phyloP scores from a whole-genome alignment of 1,139 yeast species.

The Scheffersomyces stambukii region DNA sequence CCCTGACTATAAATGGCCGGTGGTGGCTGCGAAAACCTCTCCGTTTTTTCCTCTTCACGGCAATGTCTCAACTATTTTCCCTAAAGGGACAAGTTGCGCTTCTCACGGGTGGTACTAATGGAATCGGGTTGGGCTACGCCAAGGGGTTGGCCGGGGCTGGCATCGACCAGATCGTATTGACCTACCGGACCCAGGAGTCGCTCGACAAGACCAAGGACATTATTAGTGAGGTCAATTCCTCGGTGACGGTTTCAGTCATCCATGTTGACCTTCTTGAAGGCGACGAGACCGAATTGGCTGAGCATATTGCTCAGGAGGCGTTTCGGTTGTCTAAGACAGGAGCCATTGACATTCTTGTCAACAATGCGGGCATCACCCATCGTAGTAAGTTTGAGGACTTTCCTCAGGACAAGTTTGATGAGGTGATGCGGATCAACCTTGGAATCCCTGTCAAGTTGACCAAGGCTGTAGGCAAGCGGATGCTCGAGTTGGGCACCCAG shows the following conservation, averaged over 20 bases:
- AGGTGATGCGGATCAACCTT: constrained; percentile 48
- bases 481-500: constrained; percentile 34
- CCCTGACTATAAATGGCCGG: too few relatives aligned
- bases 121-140: constrained; percentile 34
- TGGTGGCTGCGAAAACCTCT: too few relatives aligned
- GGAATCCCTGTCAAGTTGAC: constrained; percentile 43
- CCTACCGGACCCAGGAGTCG: constrained; percentile 17
- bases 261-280: constrained; percentile 17
- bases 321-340: constrained; percentile 23
- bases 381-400: constrained; percentile 19
- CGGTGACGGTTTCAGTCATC: constrained; percentile 16
- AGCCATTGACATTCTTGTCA: constrained; percentile 46
- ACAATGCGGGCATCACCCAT: constrained; percentile 51
- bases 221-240: constrained; percentile 16
- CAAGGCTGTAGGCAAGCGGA: constrained; percentile 41
- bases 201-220: constrained; percentile 15
- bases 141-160: constrained; percentile 33
- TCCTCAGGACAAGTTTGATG: constrained; percentile 36
- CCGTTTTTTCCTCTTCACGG: too few relatives aligned
- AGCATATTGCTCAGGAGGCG: constrained; percentile 34
- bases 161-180: constrained; percentile 23
- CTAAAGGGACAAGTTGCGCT: constrained; percentile 31
- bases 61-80: constrained; percentile 18
- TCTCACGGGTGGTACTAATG: constrained; percentile 33
- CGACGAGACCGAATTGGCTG: constrained; percentile 14